Conservation (phyloP, 139 green algal genomes). For the Mychonastes homosphaera region DNA sequence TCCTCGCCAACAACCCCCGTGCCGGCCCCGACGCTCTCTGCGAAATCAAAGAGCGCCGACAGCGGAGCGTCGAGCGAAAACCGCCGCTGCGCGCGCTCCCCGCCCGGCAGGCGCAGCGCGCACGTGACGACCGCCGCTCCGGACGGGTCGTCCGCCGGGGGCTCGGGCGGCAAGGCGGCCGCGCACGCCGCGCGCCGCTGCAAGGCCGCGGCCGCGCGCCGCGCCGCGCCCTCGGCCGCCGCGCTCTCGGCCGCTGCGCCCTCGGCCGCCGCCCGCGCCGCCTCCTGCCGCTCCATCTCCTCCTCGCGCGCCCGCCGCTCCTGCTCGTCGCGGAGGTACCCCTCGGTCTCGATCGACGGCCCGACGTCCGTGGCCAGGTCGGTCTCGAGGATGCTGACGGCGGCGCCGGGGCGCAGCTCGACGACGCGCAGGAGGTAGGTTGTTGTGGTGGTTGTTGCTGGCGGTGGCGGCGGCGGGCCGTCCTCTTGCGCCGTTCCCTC, state of each 20-base stretch:
- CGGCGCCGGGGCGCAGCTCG: constrained; percentile 39
- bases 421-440: constrained; percentile 37
- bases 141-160: constrained; percentile 1
- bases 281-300: constrained; percentile 12
- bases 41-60: constrained; percentile 54
- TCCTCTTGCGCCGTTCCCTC: no score
- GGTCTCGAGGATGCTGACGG: constrained; percentile 56
- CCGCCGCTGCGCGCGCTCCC: constrained; percentile 31
- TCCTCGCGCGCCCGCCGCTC: constrained; percentile 29
- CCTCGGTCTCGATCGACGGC: constrained; percentile 36
- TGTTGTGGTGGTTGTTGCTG: no score
- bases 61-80: constrained; percentile 34
- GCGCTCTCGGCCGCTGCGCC: neutral
- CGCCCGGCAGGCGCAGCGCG: constrained; percentile 60
- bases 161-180: constrained; percentile 37
- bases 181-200: constrained; percentile 21
- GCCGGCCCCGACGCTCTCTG: constrained; percentile 31
- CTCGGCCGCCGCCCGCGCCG: neutral
- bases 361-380: constrained; percentile 73
- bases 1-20: neutral
- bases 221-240: neutral
- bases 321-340: constrained; percentile 17
- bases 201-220: constrained; percentile 2
- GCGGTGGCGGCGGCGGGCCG: no score
- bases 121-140: constrained; percentile 23